A percentile compares a stretch with the other conserved stretches of the same genome.
Conservation (phyloP, 176 grass and related monocot species). For the Aegilops bicornis region DNA sequence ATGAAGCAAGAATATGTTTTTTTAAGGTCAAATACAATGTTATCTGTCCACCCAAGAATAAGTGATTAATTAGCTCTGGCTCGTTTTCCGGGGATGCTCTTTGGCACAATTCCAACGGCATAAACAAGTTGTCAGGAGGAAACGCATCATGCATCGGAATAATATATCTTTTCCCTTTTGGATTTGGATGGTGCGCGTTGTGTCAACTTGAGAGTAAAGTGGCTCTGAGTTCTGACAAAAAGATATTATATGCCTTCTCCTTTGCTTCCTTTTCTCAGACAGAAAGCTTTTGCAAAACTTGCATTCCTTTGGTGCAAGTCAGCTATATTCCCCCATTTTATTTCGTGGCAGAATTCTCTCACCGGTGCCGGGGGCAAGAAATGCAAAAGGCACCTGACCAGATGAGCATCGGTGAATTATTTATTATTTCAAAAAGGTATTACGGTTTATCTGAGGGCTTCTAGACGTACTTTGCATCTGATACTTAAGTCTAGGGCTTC, state of each 20-base stretch:
- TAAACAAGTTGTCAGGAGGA: conserved; percentile 29
- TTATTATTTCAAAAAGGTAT: background rate
- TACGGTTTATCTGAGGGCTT: conserved; percentile 10
- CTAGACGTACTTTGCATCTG: conserved; percentile 47
- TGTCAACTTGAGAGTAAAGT: conserved; percentile 41
- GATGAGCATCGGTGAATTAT: background rate
- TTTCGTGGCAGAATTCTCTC: conserved; percentile 9
- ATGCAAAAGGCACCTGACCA: conserved; percentile 6
- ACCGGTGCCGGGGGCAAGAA: background rate
- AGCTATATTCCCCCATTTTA: conserved; percentile 34
- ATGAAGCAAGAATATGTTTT: conserved; percentile 1
- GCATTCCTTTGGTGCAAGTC: conserved; percentile 26
- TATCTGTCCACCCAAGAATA: background rate
- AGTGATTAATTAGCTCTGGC: background rate
- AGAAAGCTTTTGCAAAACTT: conserved; percentile 58
- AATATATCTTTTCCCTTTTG: background rate
- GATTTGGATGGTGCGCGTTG: conserved; percentile 29
- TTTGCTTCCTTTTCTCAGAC: conserved; percentile 49
- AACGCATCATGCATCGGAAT: conserved; percentile 11
- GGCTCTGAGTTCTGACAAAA: conserved; percentile 1
- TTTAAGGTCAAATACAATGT: background rate
- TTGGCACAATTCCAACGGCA: conserved; percentile 32
- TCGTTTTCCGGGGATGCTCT: conserved; percentile 22
- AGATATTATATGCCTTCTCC: conserved; percentile 28
- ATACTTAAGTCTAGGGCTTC: conserved; percentile 24